Evolutionary conservation across 2,329 filamentous ascomycete species (phyloP).

Genomic region (Aspergillus persii): DNA sequence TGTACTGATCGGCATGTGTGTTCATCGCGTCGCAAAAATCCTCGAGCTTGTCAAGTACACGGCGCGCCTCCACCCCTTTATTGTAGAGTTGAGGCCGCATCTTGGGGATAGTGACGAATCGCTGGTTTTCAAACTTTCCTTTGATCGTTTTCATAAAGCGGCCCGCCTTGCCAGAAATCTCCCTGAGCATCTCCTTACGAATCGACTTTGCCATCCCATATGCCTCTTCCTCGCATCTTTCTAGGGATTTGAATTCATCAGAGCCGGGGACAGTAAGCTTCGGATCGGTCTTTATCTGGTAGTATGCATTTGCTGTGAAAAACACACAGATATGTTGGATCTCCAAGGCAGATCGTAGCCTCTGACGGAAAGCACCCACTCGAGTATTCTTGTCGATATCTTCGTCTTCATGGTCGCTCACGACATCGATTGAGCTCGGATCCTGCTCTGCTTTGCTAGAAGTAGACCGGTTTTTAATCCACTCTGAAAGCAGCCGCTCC

Average conservation of each 20-base stretch:
- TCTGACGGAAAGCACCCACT: conserved; percentile 60
- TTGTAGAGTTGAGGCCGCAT: conserved; percentile 53
- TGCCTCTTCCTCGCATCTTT: conserved; percentile 66
- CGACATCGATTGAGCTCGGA: conserved; percentile 7
- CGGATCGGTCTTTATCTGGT: conserved; percentile 73
- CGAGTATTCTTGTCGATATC: conserved; percentile 45
- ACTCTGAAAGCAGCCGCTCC: conserved; percentile 56
- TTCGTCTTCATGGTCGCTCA: conserved; percentile 37
- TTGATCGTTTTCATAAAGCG: conserved; percentile 63
- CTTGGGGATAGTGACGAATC: conserved; percentile 63
- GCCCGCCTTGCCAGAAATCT: conserved; percentile 58
- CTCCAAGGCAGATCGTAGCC: conserved; percentile 71
- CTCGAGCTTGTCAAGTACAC: conserved; percentile 65
- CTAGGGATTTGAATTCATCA: conserved; percentile 63
- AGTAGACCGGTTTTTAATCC: conserved; percentile 25
- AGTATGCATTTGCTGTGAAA: conserved; percentile 80
- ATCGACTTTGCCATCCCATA: conserved; percentile 78
- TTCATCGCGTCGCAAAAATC: conserved; percentile 66
- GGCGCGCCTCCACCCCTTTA: conserved; percentile 70
- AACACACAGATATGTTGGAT: conserved; percentile 79
- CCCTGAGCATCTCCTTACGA: conserved; percentile 71
- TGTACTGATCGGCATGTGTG: conserved; percentile 66
- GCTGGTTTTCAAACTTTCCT: conserved; percentile 51
- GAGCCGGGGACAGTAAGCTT: conserved; percentile 65
- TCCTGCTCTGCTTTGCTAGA: conserved; percentile 21